Evolutionary conservation across 2,329 filamentous ascomycete genomes (phyloP), one percentile per base, ranked within the genome.

Genomic region (Penicillium vulpinum): DNA sequence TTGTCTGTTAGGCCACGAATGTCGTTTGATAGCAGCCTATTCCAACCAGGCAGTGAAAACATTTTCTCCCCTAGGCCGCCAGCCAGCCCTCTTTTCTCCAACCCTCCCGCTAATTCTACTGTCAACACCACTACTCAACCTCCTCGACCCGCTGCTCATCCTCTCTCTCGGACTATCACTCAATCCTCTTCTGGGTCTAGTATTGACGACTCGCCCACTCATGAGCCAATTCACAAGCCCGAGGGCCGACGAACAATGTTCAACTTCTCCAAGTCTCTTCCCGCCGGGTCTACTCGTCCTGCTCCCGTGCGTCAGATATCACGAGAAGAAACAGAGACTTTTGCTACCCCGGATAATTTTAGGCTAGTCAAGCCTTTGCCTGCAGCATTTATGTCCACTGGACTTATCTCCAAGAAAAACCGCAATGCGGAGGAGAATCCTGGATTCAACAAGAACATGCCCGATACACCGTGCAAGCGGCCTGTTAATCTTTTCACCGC

Each of bases 381-480:
- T 31, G 87, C 89, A 39, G 92, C 92, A 7, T 97, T 97, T 75
- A 92, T 91, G 81, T 97, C 94, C 1, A 97, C 94, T 0, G 92
- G 93, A 1, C 80, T 99, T 28, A 88, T 99, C 52, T 97, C 94
- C 11, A 99, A 99, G 78, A 90, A 95, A 74, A 95, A 94, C 69
- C 88, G 90, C 56, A 88, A 90, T 71, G 84, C 88, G 0, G 91
- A 97, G 64, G 84, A 91, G 50, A 76, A 75, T 73, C 36, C 45
- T 5, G 79, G 78, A 24, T 77, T 77, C 28, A 83, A 82, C 74
- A 86, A 88, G 70, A 83, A 84, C 29, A 92, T 96, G 81, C 93
- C 94, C 0, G 94, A 97, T 70, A 99, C 94, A 1, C 94, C 94
- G 1, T 97, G 94, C 76, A 99, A 97, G 79, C 92, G 94, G 70